Evolutionary conservation across 2,329 filamentous ascomycete genomes (phyloP).

Genomic region (Grosmannia clavigera): DNA sequence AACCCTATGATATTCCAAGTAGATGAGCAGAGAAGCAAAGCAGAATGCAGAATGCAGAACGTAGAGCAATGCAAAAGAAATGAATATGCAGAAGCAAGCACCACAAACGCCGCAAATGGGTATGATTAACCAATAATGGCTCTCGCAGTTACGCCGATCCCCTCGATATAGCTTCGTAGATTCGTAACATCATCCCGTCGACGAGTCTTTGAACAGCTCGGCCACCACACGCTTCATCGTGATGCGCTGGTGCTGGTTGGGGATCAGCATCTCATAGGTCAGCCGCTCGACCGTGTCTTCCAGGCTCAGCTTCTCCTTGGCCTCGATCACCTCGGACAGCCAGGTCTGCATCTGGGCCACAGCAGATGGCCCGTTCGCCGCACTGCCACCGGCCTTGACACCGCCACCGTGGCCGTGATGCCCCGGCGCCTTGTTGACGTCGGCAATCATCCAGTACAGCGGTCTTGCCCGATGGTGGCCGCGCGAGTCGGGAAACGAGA

Average conservation of each 20-base stretch:
- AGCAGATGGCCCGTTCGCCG: constrained; percentile 19
- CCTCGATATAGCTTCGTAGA: background rate
- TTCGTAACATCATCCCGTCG: background rate
- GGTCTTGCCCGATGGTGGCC: constrained; percentile 34
- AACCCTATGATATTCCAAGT: no score
- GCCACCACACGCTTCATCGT: constrained; percentile 39
- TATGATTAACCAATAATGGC: background rate
- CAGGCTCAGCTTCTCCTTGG: constrained; percentile 30
- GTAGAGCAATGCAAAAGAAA: background rate
- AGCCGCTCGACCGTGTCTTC: constrained; percentile 38
- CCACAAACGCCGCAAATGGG: background rate
- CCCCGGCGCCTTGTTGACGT: constrained; percentile 28
- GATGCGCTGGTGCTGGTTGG: constrained; percentile 38
- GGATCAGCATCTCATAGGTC: constrained; percentile 40
- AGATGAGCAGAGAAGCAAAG: background rate
- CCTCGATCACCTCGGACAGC: constrained; percentile 40
- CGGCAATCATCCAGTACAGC: constrained; percentile 46
- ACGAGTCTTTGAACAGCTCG: constrained; percentile 25
- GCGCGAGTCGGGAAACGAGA: constrained; percentile 41
- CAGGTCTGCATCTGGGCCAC: constrained; percentile 42
- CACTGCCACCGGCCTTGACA: constrained; percentile 10
- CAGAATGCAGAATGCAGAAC: no score
- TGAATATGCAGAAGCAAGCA: no score
- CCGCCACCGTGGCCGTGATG: constrained; percentile 14
- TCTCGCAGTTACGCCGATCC: background rate